Evolutionary conservation across 2,329 filamentous ascomycete genomes (phyloP).

Genomic region (Leptographium wingfieldii): DNA sequence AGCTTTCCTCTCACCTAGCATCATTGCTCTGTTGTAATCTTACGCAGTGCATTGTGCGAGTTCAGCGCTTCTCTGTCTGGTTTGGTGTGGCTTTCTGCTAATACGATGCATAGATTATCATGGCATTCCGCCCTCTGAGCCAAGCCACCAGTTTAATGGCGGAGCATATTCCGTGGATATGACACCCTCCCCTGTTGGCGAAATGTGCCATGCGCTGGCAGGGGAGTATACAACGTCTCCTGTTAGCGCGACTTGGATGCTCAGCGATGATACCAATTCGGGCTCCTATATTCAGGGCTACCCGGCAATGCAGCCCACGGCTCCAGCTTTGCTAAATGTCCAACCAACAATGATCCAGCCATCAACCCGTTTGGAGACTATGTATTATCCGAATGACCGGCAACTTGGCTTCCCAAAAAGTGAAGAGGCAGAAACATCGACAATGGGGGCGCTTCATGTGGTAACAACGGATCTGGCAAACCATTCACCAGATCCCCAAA

Average conservation of each 20-base stretch:
- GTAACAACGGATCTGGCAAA: neutral
- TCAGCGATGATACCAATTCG: slow-evolving; percentile 17
- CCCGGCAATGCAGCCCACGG: slow-evolving; percentile 23
- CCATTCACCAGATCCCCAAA: neutral
- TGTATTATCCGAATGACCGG: slow-evolving; percentile 24
- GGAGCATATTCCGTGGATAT: neutral
- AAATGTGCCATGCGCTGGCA: slow-evolving; percentile 6
- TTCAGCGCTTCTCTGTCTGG: too few species aligned
- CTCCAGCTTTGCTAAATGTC: slow-evolving; percentile 8
- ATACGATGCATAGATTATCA: neutral
- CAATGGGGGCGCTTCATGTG: neutral
- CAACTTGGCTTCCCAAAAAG: neutral
- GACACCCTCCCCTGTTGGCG: neutral
- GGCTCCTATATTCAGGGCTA: slow-evolving; percentile 22
- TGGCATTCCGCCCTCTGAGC: neutral
- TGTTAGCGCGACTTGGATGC: slow-evolving; percentile 17
- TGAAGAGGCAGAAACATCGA: neutral
- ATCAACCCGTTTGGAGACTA: slow-evolving; percentile 21
- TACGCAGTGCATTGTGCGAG: too few species aligned
- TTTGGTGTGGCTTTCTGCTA: neutral
- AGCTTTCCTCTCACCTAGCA: too few species aligned
- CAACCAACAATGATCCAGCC: slow-evolving; percentile 12
- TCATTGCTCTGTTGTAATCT: neutral
- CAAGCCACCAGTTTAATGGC: neutral
- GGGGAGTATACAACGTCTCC: slow-evolving; percentile 16